Evolutionary conservation across 108 stramenopile genomes (phyloP).

Genomic region (Cyclotella atomus): DNA sequence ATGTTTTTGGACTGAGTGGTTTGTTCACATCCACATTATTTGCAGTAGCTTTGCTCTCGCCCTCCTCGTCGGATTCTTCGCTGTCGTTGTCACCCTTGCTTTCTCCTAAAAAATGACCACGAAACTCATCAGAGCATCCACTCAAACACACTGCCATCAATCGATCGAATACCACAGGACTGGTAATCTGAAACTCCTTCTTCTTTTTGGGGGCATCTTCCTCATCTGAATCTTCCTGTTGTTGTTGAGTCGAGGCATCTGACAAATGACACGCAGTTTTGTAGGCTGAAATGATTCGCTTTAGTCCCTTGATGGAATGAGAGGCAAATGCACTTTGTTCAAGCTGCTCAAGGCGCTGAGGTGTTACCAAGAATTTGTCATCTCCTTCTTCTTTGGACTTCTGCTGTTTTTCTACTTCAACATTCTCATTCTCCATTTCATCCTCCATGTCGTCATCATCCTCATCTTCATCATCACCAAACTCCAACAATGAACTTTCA

Average conservation of each 20-base stretch:
- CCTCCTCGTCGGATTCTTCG: conserved; percentile 40
- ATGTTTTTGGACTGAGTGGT: conserved; percentile 75
- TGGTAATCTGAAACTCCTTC: conserved; percentile 67
- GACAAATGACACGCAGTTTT: conserved; percentile 83
- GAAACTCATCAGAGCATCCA: conserved; percentile 73
- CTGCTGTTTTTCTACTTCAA: conserved; percentile 26
- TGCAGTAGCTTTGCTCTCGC: conserved; percentile 17
- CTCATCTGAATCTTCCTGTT: conserved; percentile 29
- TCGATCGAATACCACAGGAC: conserved; percentile 76
- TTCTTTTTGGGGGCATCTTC: conserved; percentile 24
- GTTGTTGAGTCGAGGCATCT: conserved; percentile 34
- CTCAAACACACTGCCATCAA: conserved; percentile 75
- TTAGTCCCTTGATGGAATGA: conserved; percentile 79
- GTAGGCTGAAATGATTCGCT: conserved; percentile 74
- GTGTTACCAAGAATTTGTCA: conserved; percentile 55
- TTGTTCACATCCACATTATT: conserved; percentile 63
- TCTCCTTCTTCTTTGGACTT: conserved; percentile 1
- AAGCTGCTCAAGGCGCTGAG: conserved; percentile 51
- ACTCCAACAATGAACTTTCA: conserved; percentile 77
- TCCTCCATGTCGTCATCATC: conserved; percentile 53
- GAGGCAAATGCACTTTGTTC: conserved; percentile 72
- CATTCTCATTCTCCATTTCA: conserved; percentile 39
- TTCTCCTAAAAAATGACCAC: conserved; percentile 68
- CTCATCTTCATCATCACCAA: conserved; percentile 62
- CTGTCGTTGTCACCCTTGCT: conserved; percentile 42